Percentiles rank a stretch among this genome's conserved stretches.
Conservation (phyloP, 768 basidiomycete genomes). For the Lentinus brumalis region DNA sequence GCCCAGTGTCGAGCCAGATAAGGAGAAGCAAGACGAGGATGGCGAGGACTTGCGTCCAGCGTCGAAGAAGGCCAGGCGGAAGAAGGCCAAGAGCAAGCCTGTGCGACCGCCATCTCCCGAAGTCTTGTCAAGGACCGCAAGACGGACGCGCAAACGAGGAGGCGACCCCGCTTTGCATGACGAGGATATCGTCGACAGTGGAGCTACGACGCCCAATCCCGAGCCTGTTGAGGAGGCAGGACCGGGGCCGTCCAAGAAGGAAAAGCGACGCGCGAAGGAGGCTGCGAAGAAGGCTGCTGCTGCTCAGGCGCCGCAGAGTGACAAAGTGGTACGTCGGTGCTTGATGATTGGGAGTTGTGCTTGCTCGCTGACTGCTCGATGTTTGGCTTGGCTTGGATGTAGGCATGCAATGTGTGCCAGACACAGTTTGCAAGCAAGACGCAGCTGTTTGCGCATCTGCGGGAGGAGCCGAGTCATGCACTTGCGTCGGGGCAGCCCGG, state of each 20-base stretch:
- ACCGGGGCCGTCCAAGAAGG: constrained; percentile 66
- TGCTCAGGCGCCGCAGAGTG: constrained; percentile 17
- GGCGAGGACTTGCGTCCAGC: neutral
- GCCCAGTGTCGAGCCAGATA: neutral
- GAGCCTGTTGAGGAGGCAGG: constrained; percentile 3
- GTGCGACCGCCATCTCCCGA: constrained; percentile 18
- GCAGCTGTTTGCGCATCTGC: constrained; percentile 72
- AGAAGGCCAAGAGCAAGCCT: constrained; percentile 13
- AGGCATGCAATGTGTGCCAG: constrained; percentile 58
- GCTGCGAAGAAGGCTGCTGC: constrained; percentile 62
- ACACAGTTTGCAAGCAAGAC: constrained; percentile 65
- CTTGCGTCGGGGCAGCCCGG: constrained; percentile 37
- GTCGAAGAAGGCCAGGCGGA: constrained; percentile 6
- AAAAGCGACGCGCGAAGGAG: constrained; percentile 78
- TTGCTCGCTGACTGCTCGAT: neutral
- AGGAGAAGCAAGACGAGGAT: neutral
- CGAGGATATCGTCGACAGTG: neutral
- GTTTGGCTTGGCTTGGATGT: neutral
- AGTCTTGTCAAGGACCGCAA: constrained; percentile 13
- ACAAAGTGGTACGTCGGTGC: neutral
- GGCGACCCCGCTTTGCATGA: neutral
- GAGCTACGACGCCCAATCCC: neutral
- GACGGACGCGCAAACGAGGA: constrained; percentile 8
- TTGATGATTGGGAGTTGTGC: neutral
- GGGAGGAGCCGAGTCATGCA: constrained; percentile 68